Evolutionary conservation across 352 stramenopile species (phyloP).

Genomic region (Phytophthora lateralis): DNA sequence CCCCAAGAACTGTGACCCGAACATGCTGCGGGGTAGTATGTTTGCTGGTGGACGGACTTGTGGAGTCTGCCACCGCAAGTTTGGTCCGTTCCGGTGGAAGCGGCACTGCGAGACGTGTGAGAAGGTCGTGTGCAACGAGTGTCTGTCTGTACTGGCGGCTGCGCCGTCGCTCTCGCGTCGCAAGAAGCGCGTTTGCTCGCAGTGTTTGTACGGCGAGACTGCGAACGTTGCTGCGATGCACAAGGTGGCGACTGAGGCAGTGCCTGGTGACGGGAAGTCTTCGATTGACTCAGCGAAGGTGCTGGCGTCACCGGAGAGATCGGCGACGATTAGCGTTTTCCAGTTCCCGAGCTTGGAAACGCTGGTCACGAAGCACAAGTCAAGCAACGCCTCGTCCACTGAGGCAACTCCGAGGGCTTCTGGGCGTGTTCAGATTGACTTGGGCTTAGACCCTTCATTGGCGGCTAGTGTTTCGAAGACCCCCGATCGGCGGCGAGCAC

Average conservation of each 20-base stretch:
- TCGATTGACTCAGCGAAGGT: constrained; percentile 6
- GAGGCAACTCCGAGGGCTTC: constrained; percentile 4
- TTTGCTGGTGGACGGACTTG: constrained; percentile 38
- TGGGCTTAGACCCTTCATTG: constrained; percentile 35
- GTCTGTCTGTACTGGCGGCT: constrained; percentile 61
- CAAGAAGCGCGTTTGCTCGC: constrained; percentile 74
- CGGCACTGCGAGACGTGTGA: constrained; percentile 67
- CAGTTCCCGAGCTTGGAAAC: constrained; percentile 33
- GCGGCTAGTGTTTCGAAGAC: constrained; percentile 7
- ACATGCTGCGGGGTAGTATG: constrained; percentile 23
- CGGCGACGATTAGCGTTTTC: constrained; percentile 27
- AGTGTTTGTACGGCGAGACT: constrained; percentile 64
- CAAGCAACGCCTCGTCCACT: constrained; percentile 7
- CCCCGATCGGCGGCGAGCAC: constrained; percentile 20
- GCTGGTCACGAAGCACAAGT: constrained; percentile 30
- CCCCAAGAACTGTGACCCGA: constrained; percentile 36
- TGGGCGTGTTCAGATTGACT: constrained; percentile 29
- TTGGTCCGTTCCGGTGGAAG: constrained; percentile 82
- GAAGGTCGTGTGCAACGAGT: constrained; percentile 65
- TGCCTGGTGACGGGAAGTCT: constrained; percentile 4
- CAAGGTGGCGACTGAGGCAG: constrained; percentile 9
- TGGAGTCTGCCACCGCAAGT: constrained; percentile 61
- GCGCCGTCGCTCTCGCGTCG: constrained; percentile 52
- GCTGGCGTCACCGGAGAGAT: constrained; percentile 3
- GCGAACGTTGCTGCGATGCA: constrained; percentile 22